Evolutionary conservation across 148 eudicot species (phyloP).

Genomic region (Diospyros kaki): DNA sequence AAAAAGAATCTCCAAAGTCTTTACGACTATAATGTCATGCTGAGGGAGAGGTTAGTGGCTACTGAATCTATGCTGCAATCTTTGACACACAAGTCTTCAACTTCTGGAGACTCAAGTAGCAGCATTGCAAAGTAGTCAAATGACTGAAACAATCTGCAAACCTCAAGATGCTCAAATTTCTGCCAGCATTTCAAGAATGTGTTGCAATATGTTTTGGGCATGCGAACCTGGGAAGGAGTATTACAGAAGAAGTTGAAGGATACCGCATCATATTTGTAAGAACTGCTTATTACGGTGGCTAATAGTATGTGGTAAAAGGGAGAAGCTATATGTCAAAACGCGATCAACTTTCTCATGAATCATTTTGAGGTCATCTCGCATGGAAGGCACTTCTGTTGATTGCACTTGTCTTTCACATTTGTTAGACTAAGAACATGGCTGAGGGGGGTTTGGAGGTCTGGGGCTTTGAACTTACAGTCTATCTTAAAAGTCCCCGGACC

Average conservation of each 20-base stretch:
- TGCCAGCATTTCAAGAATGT: background rate
- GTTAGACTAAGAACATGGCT: too few species aligned
- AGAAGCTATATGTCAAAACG: too few species aligned
- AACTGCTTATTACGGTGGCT: too few species aligned
- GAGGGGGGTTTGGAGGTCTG: too few species aligned
- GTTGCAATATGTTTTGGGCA: background rate
- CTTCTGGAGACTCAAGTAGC: slow-evolving; percentile 7
- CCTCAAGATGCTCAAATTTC: slow-evolving; percentile 5
- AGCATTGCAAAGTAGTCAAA: background rate
- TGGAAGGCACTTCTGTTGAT: too few species aligned
- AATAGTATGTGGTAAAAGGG: too few species aligned
- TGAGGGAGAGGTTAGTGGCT: slow-evolving; percentile 51
- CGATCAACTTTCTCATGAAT: too few species aligned
- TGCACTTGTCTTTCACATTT: too few species aligned
- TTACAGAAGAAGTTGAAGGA: background rate
- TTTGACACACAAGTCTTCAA: slow-evolving; percentile 25
- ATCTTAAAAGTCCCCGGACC: too few species aligned
- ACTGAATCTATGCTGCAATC: slow-evolving; percentile 49
- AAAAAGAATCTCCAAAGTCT: slow-evolving; percentile 50
- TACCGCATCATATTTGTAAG: too few species aligned
- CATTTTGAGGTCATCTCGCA: too few species aligned
- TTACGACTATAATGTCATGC: slow-evolving; percentile 56
- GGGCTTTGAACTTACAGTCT: too few species aligned
- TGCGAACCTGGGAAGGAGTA: background rate
- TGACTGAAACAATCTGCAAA: background rate